Evolutionary conservation across 2,329 filamentous ascomycete genomes (phyloP).

Genomic region (Fusarium sp.): DNA sequence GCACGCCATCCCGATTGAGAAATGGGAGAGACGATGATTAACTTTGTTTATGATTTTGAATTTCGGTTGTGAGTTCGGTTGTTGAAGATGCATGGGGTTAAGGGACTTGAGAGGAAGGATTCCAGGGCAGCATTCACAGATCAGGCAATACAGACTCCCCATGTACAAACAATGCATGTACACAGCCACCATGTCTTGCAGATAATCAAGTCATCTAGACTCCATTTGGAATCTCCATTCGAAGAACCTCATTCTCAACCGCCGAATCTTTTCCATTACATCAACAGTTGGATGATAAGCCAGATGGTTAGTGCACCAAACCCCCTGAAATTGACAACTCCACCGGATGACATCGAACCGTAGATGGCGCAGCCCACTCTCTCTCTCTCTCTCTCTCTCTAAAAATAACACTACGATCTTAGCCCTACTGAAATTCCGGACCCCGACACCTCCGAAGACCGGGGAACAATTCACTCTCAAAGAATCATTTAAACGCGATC

Average conservation of each 20-base stretch:
- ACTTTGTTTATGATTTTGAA: not conserved
- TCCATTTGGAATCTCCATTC: not conserved
- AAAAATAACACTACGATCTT: not conserved
- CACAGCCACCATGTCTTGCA: not conserved
- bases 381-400: not conserved
- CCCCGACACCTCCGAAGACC: not conserved
- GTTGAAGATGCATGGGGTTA: not conserved
- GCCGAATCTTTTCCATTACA: not conserved
- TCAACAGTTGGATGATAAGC: not conserved
- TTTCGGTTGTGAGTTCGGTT: not conserved
- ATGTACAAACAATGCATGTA: not conserved
- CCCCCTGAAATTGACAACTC: not conserved
- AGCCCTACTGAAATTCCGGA: not conserved
- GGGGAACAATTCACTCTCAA: not conserved
- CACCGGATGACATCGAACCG: not conserved
- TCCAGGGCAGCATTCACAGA: not conserved
- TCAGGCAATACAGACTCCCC: not conserved
- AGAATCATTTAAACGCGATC: not conserved
- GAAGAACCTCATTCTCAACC: not conserved
- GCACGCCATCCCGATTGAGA: not conserved
- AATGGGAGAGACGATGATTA: not conserved
- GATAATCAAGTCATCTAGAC: not conserved
- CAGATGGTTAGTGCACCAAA: not conserved
- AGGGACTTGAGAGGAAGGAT: not conserved
- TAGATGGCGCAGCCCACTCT: not conserved